phyloP scores from a whole-genome alignment of 768 basidiomycete genomes.

The Gymnopilus dilepis region DNA sequence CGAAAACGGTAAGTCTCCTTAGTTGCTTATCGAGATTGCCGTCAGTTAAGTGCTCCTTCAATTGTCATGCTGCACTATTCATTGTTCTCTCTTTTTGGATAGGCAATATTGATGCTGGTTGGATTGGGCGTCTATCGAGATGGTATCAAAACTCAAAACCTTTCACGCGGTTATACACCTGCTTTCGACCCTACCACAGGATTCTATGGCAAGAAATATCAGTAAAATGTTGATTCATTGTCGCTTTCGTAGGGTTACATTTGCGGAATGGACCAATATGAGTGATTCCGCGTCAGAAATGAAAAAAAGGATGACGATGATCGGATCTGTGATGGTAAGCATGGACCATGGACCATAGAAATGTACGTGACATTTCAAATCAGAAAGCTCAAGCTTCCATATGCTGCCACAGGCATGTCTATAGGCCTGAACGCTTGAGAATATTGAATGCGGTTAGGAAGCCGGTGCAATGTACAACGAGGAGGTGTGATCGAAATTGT shows the following conservation, averaged over 20 bases:
- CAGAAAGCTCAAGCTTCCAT: neutral
- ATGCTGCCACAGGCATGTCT: neutral
- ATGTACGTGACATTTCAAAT: neutral
- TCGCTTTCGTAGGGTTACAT: too few species aligned
- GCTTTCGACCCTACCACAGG: too few species aligned
- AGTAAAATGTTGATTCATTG: neutral
- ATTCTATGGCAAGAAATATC: neutral
- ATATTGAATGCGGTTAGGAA: neutral
- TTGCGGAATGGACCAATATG: neutral
- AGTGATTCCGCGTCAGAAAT: conserved; percentile 5
- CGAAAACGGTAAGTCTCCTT: neutral
- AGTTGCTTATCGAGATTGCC: conserved; percentile 12
- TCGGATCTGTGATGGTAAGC: neutral
- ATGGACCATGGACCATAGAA: neutral
- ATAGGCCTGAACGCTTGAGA: neutral
- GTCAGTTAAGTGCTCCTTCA: conserved; percentile 2
- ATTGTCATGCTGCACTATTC: neutral
- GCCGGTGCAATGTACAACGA: conserved; percentile 2
- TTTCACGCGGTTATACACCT: too few species aligned
- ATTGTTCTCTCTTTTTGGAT: neutral
- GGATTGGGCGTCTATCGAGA: conserved; percentile 15
- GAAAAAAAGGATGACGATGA: neutral
- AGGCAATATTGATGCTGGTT: neutral
- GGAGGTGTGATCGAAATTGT: conserved; percentile 1
- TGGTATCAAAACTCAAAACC: neutral